Percentiles rank a stretch among this genome's conserved stretches.
Conservation (phyloP, 192 early-diverging fungal genomes). For the Coemansia javaensis region DNA sequence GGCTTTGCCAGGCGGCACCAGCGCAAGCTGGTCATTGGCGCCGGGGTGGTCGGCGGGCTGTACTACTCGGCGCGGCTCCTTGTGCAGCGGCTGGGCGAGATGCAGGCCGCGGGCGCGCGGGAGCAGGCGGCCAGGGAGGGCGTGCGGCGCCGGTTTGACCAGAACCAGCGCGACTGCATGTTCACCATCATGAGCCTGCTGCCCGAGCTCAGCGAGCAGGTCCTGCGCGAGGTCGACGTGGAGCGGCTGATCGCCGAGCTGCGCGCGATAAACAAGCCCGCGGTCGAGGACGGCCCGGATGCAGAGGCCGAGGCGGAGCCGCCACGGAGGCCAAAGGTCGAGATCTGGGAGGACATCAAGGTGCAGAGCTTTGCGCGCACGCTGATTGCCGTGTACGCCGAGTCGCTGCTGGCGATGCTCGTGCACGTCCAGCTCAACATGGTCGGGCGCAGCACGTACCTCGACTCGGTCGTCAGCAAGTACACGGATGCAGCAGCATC, state of each 20-base stretch:
- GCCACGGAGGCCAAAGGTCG: conserved; percentile 55
- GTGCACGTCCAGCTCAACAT: conserved; percentile 87
- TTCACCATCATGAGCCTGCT: conserved; percentile 81
- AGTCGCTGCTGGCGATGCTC: conserved; percentile 80
- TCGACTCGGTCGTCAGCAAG: conserved; percentile 60
- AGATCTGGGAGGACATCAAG: conserved; percentile 90
- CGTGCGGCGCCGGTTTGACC: conserved; percentile 84
- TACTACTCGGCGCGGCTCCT: conserved; percentile 74
- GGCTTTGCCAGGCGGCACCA: conserved; percentile 65
- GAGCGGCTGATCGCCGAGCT: conserved; percentile 57
- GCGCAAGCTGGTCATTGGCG: conserved; percentile 60
- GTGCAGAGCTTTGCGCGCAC: conserved; percentile 83
- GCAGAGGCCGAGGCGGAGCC: background rate
- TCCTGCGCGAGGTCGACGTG: conserved; percentile 74
- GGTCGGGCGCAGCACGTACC: conserved; percentile 85
- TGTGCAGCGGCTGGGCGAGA: conserved; percentile 64
- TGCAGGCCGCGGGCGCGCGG: conserved; percentile 59
- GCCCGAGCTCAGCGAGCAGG: conserved; percentile 72
- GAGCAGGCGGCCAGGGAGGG: conserved; percentile 61
- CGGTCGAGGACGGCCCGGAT: background rate
- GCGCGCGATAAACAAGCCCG: conserved; percentile 31
- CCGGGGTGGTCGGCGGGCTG: conserved; percentile 62
- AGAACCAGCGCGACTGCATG: conserved; percentile 88
- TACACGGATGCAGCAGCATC: conserved; percentile 7
- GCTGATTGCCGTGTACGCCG: conserved; percentile 76